A percentile compares a stretch with the other conserved stretches of the same genome.
Evolutionary conservation across 148 eudicot genomes (phyloP).

Genomic region (Chenopodium formosanum): DNA sequence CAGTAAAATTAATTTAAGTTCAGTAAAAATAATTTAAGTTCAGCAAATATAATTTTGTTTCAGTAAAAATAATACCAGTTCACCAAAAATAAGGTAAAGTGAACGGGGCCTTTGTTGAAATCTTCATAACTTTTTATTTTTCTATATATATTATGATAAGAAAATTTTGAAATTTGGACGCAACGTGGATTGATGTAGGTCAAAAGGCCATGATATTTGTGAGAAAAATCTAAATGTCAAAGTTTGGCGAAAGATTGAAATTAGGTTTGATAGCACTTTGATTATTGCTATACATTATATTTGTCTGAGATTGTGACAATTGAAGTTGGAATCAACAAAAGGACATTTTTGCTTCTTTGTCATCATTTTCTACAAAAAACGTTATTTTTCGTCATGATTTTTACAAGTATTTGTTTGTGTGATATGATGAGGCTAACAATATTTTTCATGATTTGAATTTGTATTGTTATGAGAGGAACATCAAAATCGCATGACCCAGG

Average conservation of each 20-base stretch:
- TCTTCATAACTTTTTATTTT: no score
- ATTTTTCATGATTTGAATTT: no score
- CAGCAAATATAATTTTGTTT: no score
- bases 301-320: background rate
- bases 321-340: background rate
- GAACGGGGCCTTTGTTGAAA: no score
- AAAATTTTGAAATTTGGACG: no score
- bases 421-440: background rate
- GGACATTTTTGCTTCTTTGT: constrained; percentile 3
- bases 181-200: background rate
- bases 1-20: no score
- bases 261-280: constrained; percentile 1
- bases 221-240: background rate
- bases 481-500: background rate
- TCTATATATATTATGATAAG: no score
- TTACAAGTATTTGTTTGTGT: background rate
- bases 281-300: background rate
- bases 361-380: background rate
- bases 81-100: no score
- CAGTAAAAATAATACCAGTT: no score
- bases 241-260: background rate
- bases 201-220: background rate
- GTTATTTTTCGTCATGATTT: background rate
- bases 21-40: no score
- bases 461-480: background rate